Evolutionary conservation across 257 asterid species (phyloP), one percentile per base, ranked within the genome.

Genomic region (Leonotis leonurus): DNA sequence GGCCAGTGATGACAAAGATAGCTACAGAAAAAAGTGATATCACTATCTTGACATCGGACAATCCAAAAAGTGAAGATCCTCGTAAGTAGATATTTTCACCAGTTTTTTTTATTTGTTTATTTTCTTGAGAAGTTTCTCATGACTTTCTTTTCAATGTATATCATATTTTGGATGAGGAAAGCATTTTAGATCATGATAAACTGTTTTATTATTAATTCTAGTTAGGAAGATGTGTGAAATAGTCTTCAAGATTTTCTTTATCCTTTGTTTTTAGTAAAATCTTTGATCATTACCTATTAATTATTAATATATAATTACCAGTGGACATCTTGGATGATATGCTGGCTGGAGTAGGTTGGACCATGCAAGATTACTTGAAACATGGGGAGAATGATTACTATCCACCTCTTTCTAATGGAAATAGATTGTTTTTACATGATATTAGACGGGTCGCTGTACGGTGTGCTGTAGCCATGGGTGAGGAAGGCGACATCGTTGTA

Each of bases 401-500:
- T 67, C 99, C 99, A 14, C 97, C 99, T 68, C 95, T 92, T 56
- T 60, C 93, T 20, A 92, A 83, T 59, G 99, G 97, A n/a, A 90
- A 92, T 53, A 80, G 97, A 70, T 79, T 92, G 18, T 92, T 92
- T 74, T 65, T 92, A 72, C 97, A 92, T 62, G 97, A 92, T 71
- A 92, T 92, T 56, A 83, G 99, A 77, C 88, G 89, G 13, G 99
- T 92, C 54, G 97, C 97, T 33, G 97, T 92, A 55, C 83, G 99
- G 24, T 92, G 95, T 77, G 99, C 93, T 41, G 95, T 92, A 51
- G 99, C 99, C 39, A 92, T 92, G 97, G 99, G 96, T 6, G 99
- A 92, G 86, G 99, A 92, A 75, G 98, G 98, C 49, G 98, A 92
- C 70, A 71, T 89, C 54, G 96, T 92, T 72, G 99, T 88, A 84